These are phyloP conservation scores for Rhizopogon vulgaris DNA, from an alignment of 768 basidiomycete species.

Conservation along the genomic window DNA sequence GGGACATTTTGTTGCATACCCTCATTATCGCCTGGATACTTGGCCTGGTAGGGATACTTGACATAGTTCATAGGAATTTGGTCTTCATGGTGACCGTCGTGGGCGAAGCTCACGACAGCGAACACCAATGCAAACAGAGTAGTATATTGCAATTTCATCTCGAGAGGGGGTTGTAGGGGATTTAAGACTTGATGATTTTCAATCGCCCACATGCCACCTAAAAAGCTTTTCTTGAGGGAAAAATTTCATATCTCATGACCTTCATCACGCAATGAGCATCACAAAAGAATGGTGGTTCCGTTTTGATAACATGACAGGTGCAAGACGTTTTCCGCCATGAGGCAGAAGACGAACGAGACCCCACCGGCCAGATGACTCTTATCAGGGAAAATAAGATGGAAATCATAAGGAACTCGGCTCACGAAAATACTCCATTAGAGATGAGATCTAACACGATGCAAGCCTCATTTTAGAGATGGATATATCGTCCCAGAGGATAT, in stretches of 20 bases:
- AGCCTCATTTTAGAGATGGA: slow-evolving; percentile 15
- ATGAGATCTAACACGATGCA: slow-evolving; percentile 23
- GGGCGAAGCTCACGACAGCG: slow-evolving; percentile 24
- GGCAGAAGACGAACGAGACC: slow-evolving; percentile 19
- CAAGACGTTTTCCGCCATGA: slow-evolving; percentile 41
- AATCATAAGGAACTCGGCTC: slow-evolving; percentile 6
- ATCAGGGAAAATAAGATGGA: slow-evolving; percentile 2
- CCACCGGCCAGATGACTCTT: slow-evolving; percentile 6
- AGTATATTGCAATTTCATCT: slow-evolving; percentile 19
- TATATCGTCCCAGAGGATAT: slow-evolving; percentile 6
- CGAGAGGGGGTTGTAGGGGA: slow-evolving; percentile 1
- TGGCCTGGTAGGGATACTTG: slow-evolving; percentile 57
- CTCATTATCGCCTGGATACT: slow-evolving; percentile 53
- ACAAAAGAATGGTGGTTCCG: slow-evolving; percentile 10
- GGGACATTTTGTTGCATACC: slow-evolving; percentile 28
- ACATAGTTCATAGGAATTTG: slow-evolving; percentile 67
- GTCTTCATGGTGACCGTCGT: slow-evolving; percentile 37
- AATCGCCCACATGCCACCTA: slow-evolving; percentile 2
- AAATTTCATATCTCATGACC: slow-evolving; percentile 14
- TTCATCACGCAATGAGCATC: slow-evolving; percentile 4
- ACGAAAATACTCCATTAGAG: slow-evolving; percentile 1
- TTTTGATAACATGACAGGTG: slow-evolving; percentile 9
- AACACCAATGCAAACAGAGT: slow-evolving; percentile 21
- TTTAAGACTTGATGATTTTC: background rate
- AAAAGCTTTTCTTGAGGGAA: slow-evolving; percentile 24